Evolutionary conservation across 345 rosid species (phyloP).

Genomic region (Eucalyptus camaldulensis): DNA sequence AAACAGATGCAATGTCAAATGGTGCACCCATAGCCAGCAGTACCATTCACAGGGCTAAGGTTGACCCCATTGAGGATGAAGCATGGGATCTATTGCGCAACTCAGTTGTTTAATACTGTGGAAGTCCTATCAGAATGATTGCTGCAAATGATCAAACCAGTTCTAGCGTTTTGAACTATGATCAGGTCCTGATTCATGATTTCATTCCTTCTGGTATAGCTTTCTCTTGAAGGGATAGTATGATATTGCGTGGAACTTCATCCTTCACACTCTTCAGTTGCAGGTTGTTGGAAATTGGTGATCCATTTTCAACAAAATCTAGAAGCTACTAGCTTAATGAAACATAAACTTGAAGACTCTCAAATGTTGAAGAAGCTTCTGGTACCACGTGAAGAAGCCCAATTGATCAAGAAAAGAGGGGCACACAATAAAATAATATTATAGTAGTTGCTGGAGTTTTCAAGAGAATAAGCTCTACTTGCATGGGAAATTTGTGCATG

Average conservation of each 20-base stretch:
- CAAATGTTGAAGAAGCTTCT: too few species aligned
- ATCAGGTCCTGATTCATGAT: slow-evolving; percentile 39
- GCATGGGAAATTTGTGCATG: too few species aligned
- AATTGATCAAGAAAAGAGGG: too few species aligned
- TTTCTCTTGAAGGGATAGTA: slow-evolving; percentile 43
- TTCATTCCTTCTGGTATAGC: slow-evolving; percentile 40
- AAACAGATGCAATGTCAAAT: slow-evolving; percentile 6
- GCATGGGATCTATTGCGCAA: slow-evolving; percentile 78
- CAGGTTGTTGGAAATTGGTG: too few species aligned
- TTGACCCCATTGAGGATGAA: slow-evolving; percentile 55
- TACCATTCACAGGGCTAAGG: background rate
- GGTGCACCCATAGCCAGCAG: slow-evolving; percentile 2
- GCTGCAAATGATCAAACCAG: slow-evolving; percentile 81
- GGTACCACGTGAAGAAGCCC: too few species aligned
- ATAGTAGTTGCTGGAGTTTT: too few species aligned
- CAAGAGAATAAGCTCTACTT: too few species aligned
- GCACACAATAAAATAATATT: too few species aligned
- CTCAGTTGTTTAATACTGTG: slow-evolving; percentile 61
- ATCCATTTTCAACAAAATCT: too few species aligned
- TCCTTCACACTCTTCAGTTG: slow-evolving; percentile 36
- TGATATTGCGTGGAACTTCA: slow-evolving; percentile 32
- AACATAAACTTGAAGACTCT: too few species aligned
- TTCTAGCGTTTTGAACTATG: slow-evolving; percentile 42
- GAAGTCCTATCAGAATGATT: slow-evolving; percentile 72
- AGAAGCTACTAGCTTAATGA: too few species aligned